Conservation (phyloP, 805 yeast genomes). For the Yarrowia deformans region DNA sequence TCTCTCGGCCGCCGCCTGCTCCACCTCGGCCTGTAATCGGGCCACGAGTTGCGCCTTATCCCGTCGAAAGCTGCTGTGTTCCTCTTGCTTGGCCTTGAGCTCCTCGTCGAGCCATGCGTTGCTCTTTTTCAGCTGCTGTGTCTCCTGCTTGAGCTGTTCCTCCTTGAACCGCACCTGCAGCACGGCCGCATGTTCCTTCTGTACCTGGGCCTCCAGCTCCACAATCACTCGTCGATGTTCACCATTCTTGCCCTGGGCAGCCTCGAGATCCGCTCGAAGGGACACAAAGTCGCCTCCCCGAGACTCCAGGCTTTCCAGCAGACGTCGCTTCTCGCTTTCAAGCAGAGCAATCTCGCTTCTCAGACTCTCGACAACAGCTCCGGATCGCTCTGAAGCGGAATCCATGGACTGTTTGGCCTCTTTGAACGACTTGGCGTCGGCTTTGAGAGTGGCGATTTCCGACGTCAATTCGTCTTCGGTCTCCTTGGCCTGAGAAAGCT, state of each 20-base stretch:
- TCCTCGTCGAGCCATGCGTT: slow-evolving; percentile 56
- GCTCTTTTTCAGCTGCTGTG: slow-evolving; percentile 53
- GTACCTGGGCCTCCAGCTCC: slow-evolving; percentile 53
- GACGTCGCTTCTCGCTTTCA: slow-evolving; percentile 49
- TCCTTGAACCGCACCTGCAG: slow-evolving; percentile 50
- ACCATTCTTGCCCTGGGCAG: slow-evolving; percentile 51
- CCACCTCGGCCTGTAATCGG: slow-evolving; percentile 51
- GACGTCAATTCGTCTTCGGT: background rate
- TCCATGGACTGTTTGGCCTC: slow-evolving; percentile 14
- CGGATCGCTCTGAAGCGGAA: slow-evolving; percentile 5
- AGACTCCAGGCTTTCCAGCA: slow-evolving; percentile 48
- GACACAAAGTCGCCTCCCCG: slow-evolving; percentile 47
- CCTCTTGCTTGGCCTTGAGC: slow-evolving; percentile 50
- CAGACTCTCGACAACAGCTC: slow-evolving; percentile 43
- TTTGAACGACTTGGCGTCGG: background rate
- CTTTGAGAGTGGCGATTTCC: slow-evolving; percentile 19
- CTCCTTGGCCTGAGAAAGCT: slow-evolving; percentile 28
- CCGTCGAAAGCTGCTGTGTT: slow-evolving; percentile 48
- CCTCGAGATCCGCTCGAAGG: slow-evolving; percentile 53
- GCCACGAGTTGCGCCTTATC: slow-evolving; percentile 50
- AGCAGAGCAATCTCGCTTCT: slow-evolving; percentile 53
- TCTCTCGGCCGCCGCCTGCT: slow-evolving; percentile 50
- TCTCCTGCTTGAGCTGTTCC: slow-evolving; percentile 55
- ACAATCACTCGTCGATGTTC: slow-evolving; percentile 54
- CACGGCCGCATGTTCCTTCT: slow-evolving; percentile 48